Conservation (phyloP, 2,329 filamentous ascomycete genomes). For the Teratosphaeria nubilosa region DNA sequence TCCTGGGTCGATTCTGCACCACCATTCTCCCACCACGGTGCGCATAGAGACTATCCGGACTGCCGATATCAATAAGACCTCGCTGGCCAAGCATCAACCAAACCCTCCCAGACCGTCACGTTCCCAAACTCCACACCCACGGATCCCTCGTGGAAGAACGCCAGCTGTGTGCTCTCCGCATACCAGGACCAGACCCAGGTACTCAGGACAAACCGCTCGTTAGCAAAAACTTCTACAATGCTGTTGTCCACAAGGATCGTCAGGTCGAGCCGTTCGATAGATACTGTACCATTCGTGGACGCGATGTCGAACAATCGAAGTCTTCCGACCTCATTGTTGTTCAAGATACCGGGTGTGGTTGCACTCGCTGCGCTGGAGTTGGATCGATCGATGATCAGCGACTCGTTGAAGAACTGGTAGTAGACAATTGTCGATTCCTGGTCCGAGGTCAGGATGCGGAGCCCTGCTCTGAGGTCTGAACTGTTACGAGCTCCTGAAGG, state of each 20-base stretch:
- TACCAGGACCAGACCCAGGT: constrained; percentile 37
- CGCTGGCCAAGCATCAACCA: constrained; percentile 31
- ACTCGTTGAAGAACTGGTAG: constrained; percentile 38
- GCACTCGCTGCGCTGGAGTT: constrained; percentile 30
- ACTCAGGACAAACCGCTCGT: constrained; percentile 32
- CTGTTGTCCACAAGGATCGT: constrained; percentile 32
- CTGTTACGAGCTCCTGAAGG: constrained; percentile 23
- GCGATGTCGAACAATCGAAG: constrained; percentile 30
- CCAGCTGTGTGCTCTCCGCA: constrained; percentile 24
- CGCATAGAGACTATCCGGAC: neutral
- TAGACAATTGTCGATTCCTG: constrained; percentile 34
- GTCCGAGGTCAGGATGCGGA: constrained; percentile 32
- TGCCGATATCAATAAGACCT: neutral
- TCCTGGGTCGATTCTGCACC: too few relatives aligned
- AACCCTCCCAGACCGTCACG: constrained; percentile 27
- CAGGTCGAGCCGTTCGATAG: constrained; percentile 30
- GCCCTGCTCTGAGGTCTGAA: constrained; percentile 30
- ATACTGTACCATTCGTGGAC: constrained; percentile 15
- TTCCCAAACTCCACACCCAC: constrained; percentile 25
- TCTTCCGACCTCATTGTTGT: neutral
- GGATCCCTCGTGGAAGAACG: constrained; percentile 28
- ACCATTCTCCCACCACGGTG: neutral
- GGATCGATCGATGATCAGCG: constrained; percentile 32
- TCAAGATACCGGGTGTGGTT: constrained; percentile 27
- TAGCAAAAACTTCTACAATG: constrained; percentile 31